Evolutionary conservation across 441 rosid genomes (phyloP).

Genomic region (Rhodomyrtus psidioides): DNA sequence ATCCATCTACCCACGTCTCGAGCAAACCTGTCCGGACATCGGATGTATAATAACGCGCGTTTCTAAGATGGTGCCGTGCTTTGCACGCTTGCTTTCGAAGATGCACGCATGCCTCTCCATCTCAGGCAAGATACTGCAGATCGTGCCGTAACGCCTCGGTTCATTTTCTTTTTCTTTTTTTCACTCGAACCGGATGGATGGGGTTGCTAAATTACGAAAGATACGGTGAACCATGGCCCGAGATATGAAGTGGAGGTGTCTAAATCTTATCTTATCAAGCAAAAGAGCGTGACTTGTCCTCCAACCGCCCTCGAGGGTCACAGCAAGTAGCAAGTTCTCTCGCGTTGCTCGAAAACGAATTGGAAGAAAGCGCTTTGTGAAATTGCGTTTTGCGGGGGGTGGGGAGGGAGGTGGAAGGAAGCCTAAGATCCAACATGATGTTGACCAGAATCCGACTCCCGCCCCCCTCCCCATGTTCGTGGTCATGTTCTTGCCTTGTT

Average conservation of each 20-base stretch:
- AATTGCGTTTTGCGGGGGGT: background rate
- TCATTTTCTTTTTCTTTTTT: background rate
- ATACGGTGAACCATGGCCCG: background rate
- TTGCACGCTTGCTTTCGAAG: background rate
- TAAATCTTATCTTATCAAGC: background rate
- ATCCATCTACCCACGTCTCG: background rate
- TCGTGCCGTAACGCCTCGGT: no score
- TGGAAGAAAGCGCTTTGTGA: background rate
- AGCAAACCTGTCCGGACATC: background rate
- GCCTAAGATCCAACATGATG: background rate
- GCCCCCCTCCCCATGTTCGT: background rate
- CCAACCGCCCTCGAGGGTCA: background rate
- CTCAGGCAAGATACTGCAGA: background rate
- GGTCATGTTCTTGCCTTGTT: background rate
- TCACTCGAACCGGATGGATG: background rate
- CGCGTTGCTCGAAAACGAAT: background rate
- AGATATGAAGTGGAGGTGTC: background rate
- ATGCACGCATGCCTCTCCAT: background rate
- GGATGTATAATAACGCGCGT: accelerated
- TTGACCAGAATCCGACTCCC: background rate
- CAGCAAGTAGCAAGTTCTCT: background rate
- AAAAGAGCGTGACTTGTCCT: background rate
- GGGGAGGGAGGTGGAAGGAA: background rate
- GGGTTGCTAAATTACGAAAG: no score
- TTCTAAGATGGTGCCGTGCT: background rate